Percentiles rank a stretch among this genome's conserved stretches.
phyloP scores from a whole-genome alignment of 2,329 filamentous ascomycete species.

The Keithomyces neogunnii region DNA sequence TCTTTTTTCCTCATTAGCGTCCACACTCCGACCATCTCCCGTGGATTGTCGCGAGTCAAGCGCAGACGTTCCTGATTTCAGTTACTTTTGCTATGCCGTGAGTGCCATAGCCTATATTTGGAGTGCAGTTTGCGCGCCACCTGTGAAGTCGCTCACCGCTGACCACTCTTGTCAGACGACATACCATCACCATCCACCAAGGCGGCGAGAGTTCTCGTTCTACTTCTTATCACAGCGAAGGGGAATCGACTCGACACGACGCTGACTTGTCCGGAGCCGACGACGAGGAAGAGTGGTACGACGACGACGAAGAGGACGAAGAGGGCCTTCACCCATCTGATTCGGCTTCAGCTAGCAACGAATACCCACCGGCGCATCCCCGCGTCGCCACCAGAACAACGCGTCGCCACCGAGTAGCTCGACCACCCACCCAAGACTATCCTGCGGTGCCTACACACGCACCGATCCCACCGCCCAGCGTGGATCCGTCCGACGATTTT shows the following conservation, averaged over 20 bases:
- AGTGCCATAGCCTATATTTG: conserved; percentile 18
- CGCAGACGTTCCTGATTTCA: conserved; percentile 21
- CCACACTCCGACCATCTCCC: conserved; percentile 38
- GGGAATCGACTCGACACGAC: conserved; percentile 26
- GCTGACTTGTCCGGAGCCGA: conserved; percentile 22
- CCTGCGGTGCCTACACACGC: conserved; percentile 24
- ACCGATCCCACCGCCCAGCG: conserved; percentile 49
- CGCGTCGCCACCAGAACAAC: conserved; percentile 12
- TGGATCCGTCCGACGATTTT: conserved; percentile 59
- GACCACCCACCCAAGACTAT: conserved; percentile 26
- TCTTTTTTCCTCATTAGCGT: conserved; percentile 12
- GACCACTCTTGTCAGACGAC: conserved; percentile 20
- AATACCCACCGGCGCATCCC: conserved; percentile 15
- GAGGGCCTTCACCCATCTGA: conserved; percentile 49
- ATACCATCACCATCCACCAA: conserved; percentile 15
- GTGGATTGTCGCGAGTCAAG: conserved; percentile 39
- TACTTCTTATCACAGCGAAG: conserved; percentile 29
- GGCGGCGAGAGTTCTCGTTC: conserved; percentile 23
- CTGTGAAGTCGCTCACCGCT: conserved; percentile 14
- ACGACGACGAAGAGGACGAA: conserved; percentile 28
- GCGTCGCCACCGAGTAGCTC: conserved; percentile 25
- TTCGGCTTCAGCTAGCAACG: conserved; percentile 43
- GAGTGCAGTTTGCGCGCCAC: conserved; percentile 1
- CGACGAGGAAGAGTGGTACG: conserved; percentile 33
- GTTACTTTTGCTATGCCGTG: conserved; percentile 34